Base-by-base conservation (phyloP, 345 rosid species). In the Salix dunnii region DNA sequence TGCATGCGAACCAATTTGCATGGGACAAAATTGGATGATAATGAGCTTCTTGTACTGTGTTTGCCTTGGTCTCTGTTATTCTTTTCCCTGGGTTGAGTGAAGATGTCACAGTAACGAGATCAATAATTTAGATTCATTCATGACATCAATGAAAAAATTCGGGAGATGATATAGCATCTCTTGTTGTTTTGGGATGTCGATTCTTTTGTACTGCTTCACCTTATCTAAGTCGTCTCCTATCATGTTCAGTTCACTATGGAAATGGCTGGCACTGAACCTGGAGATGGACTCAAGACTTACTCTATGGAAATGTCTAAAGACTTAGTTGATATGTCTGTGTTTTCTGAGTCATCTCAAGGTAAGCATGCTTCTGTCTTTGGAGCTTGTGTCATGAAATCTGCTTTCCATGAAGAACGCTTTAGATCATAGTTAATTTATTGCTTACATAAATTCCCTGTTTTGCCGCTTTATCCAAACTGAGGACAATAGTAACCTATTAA, bases 271-370 rank as follows among this genome's bases (percentile, higher is more conserved):
- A 76, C 85, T 75, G 97, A 90, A 79, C 84, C 87, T 78, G 92
- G 90, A 62, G 81, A 87, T 76, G 82, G 79, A 73, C 97, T 94
- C 40, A 91, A 83, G 78, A 79, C 85, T 49, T 94, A 86, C 78
- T 75, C 89, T 6, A 80, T 94, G 91, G 98, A 91, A 49, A 91
- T 91, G 91, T 87, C 97, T 72, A 86, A 83, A 70, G 95, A 89
- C 73, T 82, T 91, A 42, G 79, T 88, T 68, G 95, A 97, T 4
- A 89, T 91, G 97, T 82, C 84, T 72, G 92, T 82, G 72, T 91
- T 92, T 80, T 77, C 89, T 2, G 92, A 90, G 77, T 74, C 95
- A 80, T 60, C 89, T 43, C 87, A 88, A 74, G 97, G 98, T 92
- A 80, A 79, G 71, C 71, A 31, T 58, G 36, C 65, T 49, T 62